Evolutionary conservation across 768 basidiomycete species (phyloP).

Genomic region (Serendipita sp.): DNA sequence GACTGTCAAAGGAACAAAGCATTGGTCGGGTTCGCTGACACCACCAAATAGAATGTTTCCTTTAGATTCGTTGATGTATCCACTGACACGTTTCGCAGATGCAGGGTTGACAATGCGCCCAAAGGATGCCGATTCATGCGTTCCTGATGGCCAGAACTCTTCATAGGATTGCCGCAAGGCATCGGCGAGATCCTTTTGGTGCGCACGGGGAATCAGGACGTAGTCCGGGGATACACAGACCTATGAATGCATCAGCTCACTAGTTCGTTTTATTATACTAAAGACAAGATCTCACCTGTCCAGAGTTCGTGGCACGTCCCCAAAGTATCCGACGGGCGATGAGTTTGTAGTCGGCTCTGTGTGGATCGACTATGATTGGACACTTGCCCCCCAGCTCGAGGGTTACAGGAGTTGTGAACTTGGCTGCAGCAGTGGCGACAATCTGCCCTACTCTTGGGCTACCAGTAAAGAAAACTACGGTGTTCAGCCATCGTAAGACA

Average conservation of each 20-base stretch:
- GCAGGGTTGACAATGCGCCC: conserved; percentile 35
- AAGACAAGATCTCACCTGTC: conserved; percentile 30
- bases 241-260: conserved; percentile 20
- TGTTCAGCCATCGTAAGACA: conserved; percentile 11
- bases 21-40: conserved; percentile 27
- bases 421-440: conserved; percentile 51
- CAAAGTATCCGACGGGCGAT: conserved; percentile 61
- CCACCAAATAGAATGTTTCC: conserved; percentile 56
- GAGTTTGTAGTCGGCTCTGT: conserved; percentile 40
- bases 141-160: conserved; percentile 38
- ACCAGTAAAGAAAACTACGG: conserved; percentile 24
- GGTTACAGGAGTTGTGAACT: conserved; percentile 53
- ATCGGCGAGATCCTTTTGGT: conserved; percentile 25
- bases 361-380: conserved; percentile 58
- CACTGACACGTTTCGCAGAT: conserved; percentile 45
- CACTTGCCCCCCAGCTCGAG: conserved; percentile 44
- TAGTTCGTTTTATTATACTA: neutral
- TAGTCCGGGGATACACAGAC: conserved; percentile 54
- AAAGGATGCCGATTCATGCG: conserved; percentile 29
- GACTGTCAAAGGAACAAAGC: conserved; percentile 58
- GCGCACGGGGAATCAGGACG: conserved; percentile 27
- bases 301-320: conserved; percentile 65
- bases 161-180: conserved; percentile 31
- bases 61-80: conserved; percentile 45
- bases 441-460: conserved; percentile 46